Conservation (phyloP, 352 stramenopile genomes). For the Phytophthora tentaculata region DNA sequence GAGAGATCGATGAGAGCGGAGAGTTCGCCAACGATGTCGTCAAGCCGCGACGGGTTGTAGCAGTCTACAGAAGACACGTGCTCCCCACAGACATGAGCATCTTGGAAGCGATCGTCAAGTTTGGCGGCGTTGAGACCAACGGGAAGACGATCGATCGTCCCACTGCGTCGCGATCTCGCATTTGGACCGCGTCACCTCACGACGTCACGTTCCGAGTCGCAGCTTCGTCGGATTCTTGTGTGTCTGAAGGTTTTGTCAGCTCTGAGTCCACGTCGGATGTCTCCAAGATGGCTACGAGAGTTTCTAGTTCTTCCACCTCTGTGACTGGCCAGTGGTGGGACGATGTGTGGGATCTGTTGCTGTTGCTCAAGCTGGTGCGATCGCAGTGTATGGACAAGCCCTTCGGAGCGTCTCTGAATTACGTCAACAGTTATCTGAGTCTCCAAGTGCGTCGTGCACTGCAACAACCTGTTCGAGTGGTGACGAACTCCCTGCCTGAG, state of each 20-base stretch:
- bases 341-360: constrained; percentile 65
- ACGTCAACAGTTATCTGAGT: constrained; percentile 68
- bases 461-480: constrained; percentile 65
- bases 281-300: constrained; percentile 4
- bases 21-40: constrained; percentile 35
- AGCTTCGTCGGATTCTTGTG: constrained; percentile 16
- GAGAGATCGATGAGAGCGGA: constrained; percentile 29
- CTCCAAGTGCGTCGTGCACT: constrained; percentile 66
- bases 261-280: constrained; percentile 2
- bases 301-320: constrained; percentile 8
- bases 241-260: constrained; percentile 7
- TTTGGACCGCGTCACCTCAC: constrained; percentile 58
- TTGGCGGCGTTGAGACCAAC: constrained; percentile 13
- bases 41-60: constrained; percentile 50
- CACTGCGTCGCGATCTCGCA: constrained; percentile 16
- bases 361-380: constrained; percentile 52
- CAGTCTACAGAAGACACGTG: constrained; percentile 44
- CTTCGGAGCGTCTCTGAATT: constrained; percentile 24
- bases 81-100: constrained; percentile 59
- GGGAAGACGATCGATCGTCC: constrained; percentile 10
- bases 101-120: constrained; percentile 74
- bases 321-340: constrained; percentile 50
- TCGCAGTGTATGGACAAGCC: constrained; percentile 23
- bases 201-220: constrained; percentile 67
- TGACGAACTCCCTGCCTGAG: constrained; percentile 62